Base-by-base conservation (phyloP, 1,139 yeast genomes). In the Geotrichum histeridarum region DNA sequence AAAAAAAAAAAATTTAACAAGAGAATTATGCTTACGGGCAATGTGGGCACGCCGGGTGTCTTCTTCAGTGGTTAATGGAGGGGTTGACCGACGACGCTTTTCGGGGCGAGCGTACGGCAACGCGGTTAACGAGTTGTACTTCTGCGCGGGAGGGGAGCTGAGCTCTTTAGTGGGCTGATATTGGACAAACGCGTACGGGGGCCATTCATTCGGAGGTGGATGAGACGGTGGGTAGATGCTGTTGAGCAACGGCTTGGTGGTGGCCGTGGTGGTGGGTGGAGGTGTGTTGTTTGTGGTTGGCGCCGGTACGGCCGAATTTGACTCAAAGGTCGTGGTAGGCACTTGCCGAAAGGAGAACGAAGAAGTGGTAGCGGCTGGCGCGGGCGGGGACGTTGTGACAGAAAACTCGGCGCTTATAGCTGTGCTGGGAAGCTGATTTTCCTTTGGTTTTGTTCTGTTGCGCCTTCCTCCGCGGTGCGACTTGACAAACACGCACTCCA, bases 401-500 rank as follows among this genome's bases (percentile, higher is more conserved):
- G 45, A n/a, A 8, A 31, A 12, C 4, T 31, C 37, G 37, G 15
- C 30, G 38, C n/a, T 31, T 7, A 17, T 11, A 15, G 44, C 5
- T 12, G 39, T 39, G 15, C 18, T 14, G 8, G 33, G 27, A 31
- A 27, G 18, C 43, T 8, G 33, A 3, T 9, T 35, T n/a, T 48
- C 38, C 8, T 39, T 48, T n/a, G 50, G 32, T 71, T 65, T 57
- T 72, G 74, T 57, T 73, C 62, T 55, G n/a, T 57, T 73, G 31
- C 86, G 70, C 43, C 82, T 69, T 3, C 86, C 86, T 17, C 86
- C 86, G 52, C 86, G 66, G 62, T 76, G 79, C 54, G 81, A 76
- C 57, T 78, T 79, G 18, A 81, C 84, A 67, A 80, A 82, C 17
- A 81, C 75, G 65, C 86, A 82, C 37, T 77, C 77, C 1, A 74